Conservation (phyloP, 2,329 filamentous ascomycete species). For the Pseudovirgaria hyperparasitica region DNA sequence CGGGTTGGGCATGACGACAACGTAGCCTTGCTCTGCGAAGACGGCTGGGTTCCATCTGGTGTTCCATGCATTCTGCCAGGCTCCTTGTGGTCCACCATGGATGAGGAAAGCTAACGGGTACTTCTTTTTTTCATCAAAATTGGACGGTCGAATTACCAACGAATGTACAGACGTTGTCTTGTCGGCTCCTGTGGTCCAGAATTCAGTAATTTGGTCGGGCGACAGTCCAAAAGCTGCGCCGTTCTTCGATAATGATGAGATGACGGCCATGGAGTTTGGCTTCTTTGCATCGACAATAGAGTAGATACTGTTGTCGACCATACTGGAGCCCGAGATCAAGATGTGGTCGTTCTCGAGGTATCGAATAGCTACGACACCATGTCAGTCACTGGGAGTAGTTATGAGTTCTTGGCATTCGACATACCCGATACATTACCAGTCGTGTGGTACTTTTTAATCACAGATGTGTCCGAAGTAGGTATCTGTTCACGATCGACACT, state of each 20-base stretch:
- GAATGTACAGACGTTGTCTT: conserved; percentile 52
- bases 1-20: conserved; percentile 70
- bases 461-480: conserved; percentile 1
- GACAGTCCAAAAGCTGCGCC: conserved; percentile 57
- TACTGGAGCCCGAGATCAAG: conserved; percentile 54
- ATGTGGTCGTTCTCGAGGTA: conserved; percentile 40
- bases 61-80: conserved; percentile 65
- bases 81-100: conserved; percentile 70
- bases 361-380: conserved; percentile 31
- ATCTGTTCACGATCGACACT: conserved; percentile 33
- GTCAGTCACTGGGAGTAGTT: neutral
- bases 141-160: conserved; percentile 48
- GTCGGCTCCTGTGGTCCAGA: conserved; percentile 56
- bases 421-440: neutral
- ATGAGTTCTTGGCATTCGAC: conserved; percentile 32
- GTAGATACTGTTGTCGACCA: conserved; percentile 62
- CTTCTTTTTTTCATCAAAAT: conserved; percentile 56
- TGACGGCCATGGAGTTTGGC: conserved; percentile 25
- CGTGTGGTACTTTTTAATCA: neutral
- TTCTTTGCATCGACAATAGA: conserved; percentile 35
- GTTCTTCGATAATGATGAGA: conserved; percentile 53
- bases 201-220: conserved; percentile 49
- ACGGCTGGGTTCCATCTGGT: conserved; percentile 78
- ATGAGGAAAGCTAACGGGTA: conserved; percentile 72
- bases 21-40: conserved; percentile 78